Evolutionary conservation across 2,329 filamentous ascomycete genomes (phyloP), one percentile per base, ranked within the genome.

Genomic region (Ambrosiella beaveri): DNA sequence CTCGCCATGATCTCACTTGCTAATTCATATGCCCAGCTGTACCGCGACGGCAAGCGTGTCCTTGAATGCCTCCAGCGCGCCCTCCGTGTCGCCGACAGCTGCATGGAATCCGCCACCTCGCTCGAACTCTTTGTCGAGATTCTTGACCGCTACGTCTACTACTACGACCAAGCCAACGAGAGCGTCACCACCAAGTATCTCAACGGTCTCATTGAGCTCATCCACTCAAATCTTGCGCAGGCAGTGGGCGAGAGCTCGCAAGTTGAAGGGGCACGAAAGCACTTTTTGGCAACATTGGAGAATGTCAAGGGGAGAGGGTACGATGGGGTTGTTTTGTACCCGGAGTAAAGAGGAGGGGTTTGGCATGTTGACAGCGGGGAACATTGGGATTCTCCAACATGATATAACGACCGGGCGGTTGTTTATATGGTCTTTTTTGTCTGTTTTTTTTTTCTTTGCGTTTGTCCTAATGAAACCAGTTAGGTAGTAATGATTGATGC

Each of bases 101-200:
- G 93, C 73, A 98, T 98, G 93, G 94, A 98, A 71, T 93, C 90
- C 7, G 88, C 89, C 6, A 89, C 96, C 3, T 96, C 89, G 2
- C 93, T 98, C 52, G 94, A 98, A 71, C 78, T 98, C 54, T 98
- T 98, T 71, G 91, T 98, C 59, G 93, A 98, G 73, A 98, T 98
- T 62, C 74, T 98, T 58, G 96, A 98, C 70, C 83, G 93, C 70
- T 98, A 98, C 68, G 90, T 97, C 57, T 98, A 98, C 71, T 98
- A 97, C 74, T 98, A 96, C 73, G 93, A 98, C 70, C 91, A 98
- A 70, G 88, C 95, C 68, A 98, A 98, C 71, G 93, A 98, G 72
- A 90, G 90, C 63, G 93, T 98, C 44, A 98, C 93, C 4, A 96
- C 86, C 2, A 97, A 97, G 71, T 98, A 97, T 69, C 79, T 98